Base-by-base conservation (phyloP, 1,139 yeast species). In the Debaryomycetaceae sp. region DNA sequence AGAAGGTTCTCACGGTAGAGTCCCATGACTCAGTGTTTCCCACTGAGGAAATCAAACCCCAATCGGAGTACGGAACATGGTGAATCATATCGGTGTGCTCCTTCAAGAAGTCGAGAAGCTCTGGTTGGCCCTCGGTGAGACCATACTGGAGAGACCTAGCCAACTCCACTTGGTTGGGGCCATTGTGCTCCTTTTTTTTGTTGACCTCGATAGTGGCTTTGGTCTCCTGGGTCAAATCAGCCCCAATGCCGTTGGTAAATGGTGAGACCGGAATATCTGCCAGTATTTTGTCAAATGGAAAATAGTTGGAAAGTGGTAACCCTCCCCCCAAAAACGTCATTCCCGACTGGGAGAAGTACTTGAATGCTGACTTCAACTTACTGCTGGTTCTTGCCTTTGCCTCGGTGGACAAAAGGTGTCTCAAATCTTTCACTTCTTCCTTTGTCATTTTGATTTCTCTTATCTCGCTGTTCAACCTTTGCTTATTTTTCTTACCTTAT, bases 1-100 rank as follows among this genome's bases (percentile, higher is more conserved):
- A 77, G 63, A 91, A 87, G 24, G 93, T 84, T 65, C 97, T 81
- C 63, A 91, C 74, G 34, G 83, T 74, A 11, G 95, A 81, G 57
- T 89, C 97, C 95, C 96, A 87, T 6, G 87, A 77, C 64, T 87
- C 88, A 37, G 97, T 90, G 75, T 87, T 89, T 49, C 98, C 97
- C 34, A 83, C 78, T 39, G 90, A 75, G 49, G 80, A 65, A 44
- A 63, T 60, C 48, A 62, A 62, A 55, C 58, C 75, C 80, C 97
- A 90, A 64, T 84, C 87, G 38, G 70, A 67, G 64, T 85, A 86
- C 34, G 75, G 86, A 61, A 65, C 82, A 63, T 57, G 70, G 75
- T 80, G 97, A 53, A 91, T 78, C 45, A 75, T 51, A 47, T 75
- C 67, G 40, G 95, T 91, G 73, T 93, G 99, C 55, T 86, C 90